A percentile compares a stretch with the other conserved stretches of the same genome.
Evolutionary conservation across 2,329 filamentous ascomycete species (phyloP).

Genomic region (Ophiostoma montium): DNA sequence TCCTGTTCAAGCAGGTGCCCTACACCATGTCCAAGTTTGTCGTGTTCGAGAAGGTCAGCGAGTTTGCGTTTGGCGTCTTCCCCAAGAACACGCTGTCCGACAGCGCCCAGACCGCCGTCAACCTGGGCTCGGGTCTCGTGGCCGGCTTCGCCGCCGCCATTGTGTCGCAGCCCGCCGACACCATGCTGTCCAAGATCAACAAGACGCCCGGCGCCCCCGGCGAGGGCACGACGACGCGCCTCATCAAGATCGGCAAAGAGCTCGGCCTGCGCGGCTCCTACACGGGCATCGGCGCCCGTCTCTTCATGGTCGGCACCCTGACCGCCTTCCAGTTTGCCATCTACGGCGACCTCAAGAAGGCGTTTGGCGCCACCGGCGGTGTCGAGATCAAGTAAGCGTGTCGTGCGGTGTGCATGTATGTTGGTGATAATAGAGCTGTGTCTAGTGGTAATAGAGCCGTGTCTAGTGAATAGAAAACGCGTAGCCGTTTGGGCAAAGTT

Average conservation of each 20-base stretch:
- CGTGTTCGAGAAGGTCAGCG: conserved; percentile 69
- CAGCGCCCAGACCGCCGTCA: conserved; percentile 55
- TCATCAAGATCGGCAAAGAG: conserved; percentile 71
- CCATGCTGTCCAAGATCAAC: conserved; percentile 83
- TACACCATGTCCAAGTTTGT: conserved; percentile 87
- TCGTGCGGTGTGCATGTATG: no score
- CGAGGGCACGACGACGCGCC: conserved; percentile 59
- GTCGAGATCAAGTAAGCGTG: conserved; percentile 66
- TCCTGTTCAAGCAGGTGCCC: conserved; percentile 67
- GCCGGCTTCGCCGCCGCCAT: conserved; percentile 68
- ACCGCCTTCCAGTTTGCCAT: conserved; percentile 71
- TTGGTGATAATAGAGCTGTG: no score
- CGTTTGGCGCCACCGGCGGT: conserved; percentile 57
- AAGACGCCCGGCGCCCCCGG: conserved; percentile 70
- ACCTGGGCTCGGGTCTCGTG: conserved; percentile 31
- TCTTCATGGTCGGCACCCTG: conserved; percentile 44
- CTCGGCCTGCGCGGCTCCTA: conserved; percentile 60
- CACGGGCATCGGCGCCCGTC: conserved; percentile 57
- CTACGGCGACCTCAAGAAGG: conserved; percentile 59
- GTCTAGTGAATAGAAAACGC: no score
- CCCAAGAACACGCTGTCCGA: conserved; percentile 54
- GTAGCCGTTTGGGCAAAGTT: no score
- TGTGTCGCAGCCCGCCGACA: conserved; percentile 72
- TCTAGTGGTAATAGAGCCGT: no score
- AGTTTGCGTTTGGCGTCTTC: conserved; percentile 47